phyloP scores from a whole-genome alignment of 1,284 basidiomycete species.

The Inonotus obliquus region DNA sequence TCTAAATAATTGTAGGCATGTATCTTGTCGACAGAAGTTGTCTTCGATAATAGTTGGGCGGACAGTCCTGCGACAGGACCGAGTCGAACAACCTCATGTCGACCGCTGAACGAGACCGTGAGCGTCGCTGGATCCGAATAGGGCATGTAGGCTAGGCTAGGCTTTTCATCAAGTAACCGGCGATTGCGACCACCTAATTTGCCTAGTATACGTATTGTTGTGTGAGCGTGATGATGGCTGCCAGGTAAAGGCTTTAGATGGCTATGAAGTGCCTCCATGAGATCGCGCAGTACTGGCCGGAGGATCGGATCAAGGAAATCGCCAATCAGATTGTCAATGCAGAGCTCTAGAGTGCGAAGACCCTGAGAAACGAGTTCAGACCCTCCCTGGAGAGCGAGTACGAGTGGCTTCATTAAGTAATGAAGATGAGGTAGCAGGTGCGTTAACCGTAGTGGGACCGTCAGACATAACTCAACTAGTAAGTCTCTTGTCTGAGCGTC shows the following conservation, averaged over 20 bases:
- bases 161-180: conserved; percentile 80
- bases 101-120: conserved; percentile 71
- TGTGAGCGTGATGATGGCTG: conserved; percentile 90
- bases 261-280: conserved; percentile 92
- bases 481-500: conserved; percentile 78
- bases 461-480: conserved; percentile 96
- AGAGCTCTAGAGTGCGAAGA: conserved; percentile 95
- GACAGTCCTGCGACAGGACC: conserved; percentile 73
- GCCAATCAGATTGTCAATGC: conserved; percentile 98
- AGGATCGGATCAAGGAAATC: conserved; percentile 98
- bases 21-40: conserved; percentile 57
- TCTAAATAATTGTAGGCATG: conserved; percentile 82
- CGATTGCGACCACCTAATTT: conserved; percentile 97
- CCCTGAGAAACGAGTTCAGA: conserved; percentile 95
- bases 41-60: conserved; percentile 57
- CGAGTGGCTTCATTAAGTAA: conserved; percentile 96
- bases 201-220: conserved; percentile 94
- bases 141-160: conserved; percentile 67
- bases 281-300: conserved; percentile 86
- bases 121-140: conserved; percentile 68
- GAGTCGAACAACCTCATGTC: conserved; percentile 66
- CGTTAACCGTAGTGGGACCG: conserved; percentile 92
- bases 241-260: conserved; percentile 90
- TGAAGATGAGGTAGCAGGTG: conserved; percentile 94
- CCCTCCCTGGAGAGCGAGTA: conserved; percentile 84